A percentile compares a stretch with the other conserved stretches of the same genome.
Conservation (phyloP, 2,329 filamentous ascomycete genomes). For the Plectosphaerella cucumerina region DNA sequence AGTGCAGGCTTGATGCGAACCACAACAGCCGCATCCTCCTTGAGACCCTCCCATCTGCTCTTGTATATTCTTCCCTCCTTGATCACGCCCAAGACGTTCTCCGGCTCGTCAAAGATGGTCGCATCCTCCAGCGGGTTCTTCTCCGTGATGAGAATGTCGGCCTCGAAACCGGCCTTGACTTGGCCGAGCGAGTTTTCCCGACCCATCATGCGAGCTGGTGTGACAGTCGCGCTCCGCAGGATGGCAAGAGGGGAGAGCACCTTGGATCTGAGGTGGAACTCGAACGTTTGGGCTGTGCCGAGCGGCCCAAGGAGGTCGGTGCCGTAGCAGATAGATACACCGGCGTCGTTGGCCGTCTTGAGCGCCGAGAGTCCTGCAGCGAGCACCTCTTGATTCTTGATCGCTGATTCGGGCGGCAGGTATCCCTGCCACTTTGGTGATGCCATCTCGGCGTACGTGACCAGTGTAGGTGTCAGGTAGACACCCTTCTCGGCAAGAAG, state of each 20-base stretch:
- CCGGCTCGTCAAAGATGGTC: conserved; percentile 41
- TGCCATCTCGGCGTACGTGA: conserved; percentile 46
- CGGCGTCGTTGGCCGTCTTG: conserved; percentile 44
- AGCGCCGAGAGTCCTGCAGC: conserved; percentile 40
- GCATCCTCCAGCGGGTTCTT: conserved; percentile 52
- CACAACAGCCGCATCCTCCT: conserved; percentile 10
- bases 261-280: conserved; percentile 23
- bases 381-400: conserved; percentile 48
- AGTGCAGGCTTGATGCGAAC: conserved; percentile 8
- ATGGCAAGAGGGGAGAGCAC: conserved; percentile 18
- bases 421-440: conserved; percentile 37
- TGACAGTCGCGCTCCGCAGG: conserved; percentile 33
- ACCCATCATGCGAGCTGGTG: conserved; percentile 44
- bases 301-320: conserved; percentile 31
- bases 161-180: conserved; percentile 43
- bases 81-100: conserved; percentile 45
- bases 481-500: conserved; percentile 44
- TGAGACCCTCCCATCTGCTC: conserved; percentile 16
- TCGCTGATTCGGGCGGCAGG: conserved; percentile 36
- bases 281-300: conserved; percentile 23
- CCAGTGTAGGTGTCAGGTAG: conserved; percentile 50
- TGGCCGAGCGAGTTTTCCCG: conserved; percentile 43
- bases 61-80: conserved; percentile 46
- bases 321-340: conserved; percentile 53
- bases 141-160: conserved; percentile 49